Evolutionary conservation across 768 basidiomycete genomes (phyloP).

Genomic region (Termitomyces sp.): DNA sequence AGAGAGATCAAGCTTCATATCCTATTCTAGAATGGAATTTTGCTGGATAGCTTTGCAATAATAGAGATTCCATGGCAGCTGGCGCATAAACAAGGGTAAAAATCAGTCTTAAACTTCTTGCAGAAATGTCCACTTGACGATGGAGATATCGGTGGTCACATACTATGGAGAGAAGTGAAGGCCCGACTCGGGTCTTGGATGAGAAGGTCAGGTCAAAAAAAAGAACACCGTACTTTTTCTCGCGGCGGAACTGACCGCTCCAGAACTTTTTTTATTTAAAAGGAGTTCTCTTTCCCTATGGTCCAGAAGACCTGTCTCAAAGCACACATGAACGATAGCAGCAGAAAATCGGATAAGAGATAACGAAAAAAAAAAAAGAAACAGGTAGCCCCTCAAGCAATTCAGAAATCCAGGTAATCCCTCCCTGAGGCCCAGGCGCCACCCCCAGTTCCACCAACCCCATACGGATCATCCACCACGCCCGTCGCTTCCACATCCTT

Average conservation of each 20-base stretch:
- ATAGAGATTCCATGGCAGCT: too few relatives aligned
- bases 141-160: too few relatives aligned
- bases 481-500: constrained; percentile 55
- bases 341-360: not conserved
- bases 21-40: too few relatives aligned
- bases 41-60: too few relatives aligned
- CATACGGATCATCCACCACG: constrained; percentile 44
- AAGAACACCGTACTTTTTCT: too few relatives aligned
- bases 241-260: too few relatives aligned
- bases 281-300: too few relatives aligned
- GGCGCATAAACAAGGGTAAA: too few relatives aligned
- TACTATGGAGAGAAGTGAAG: not conserved
- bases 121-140: too few relatives aligned
- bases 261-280: too few relatives aligned
- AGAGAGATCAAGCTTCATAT: too few relatives aligned
- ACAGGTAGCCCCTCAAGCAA: not conserved
- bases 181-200: not conserved
- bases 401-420: constrained; percentile 21
- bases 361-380: not conserved
- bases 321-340: not conserved
- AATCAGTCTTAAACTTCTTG: too few relatives aligned
- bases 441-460: constrained; percentile 20
- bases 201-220: not conserved
- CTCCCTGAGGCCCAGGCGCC: constrained; percentile 17
- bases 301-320: not conserved